phyloP scores from a whole-genome alignment of 2,329 filamentous ascomycete species.

The Karstenula rhodostoma region DNA sequence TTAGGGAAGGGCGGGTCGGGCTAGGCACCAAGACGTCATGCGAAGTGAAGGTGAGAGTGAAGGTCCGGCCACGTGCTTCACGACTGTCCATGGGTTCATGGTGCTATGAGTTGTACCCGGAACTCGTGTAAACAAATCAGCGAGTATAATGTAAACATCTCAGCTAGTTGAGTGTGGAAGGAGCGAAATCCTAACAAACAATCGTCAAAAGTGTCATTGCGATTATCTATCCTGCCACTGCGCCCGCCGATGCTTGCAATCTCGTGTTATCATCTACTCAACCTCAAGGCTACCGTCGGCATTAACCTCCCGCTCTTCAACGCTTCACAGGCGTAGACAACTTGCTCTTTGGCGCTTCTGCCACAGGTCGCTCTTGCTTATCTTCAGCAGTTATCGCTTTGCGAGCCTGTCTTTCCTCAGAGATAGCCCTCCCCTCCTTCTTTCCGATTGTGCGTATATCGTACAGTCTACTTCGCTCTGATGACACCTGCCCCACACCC shows the following conservation, averaged over 20 bases:
- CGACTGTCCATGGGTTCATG: background rate
- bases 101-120: background rate
- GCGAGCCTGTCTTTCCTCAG: too few relatives aligned
- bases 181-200: too few relatives aligned
- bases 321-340: fast-evolving
- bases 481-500: too few relatives aligned
- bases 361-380: background rate
- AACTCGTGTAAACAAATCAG: too few relatives aligned
- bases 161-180: too few relatives aligned
- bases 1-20: background rate
- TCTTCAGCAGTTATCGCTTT: too few relatives aligned
- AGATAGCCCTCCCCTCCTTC: too few relatives aligned
- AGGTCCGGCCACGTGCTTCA: background rate
- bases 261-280: background rate
- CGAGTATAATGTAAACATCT: too few relatives aligned
- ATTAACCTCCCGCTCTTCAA: background rate
- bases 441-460: too few relatives aligned
- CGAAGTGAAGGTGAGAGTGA: background rate
- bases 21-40: background rate
- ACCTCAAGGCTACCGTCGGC: background rate
- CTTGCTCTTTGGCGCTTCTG: background rate
- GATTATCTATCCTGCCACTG: background rate
- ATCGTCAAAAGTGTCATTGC: too few relatives aligned
- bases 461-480: too few relatives aligned
- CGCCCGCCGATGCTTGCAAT: background rate